A percentile compares a stretch with the other conserved stretches of the same genome.
These are phyloP conservation scores for Syzygium aqueum DNA, from an alignment of 345 rosid species.

Conservation along the genomic window DNA sequence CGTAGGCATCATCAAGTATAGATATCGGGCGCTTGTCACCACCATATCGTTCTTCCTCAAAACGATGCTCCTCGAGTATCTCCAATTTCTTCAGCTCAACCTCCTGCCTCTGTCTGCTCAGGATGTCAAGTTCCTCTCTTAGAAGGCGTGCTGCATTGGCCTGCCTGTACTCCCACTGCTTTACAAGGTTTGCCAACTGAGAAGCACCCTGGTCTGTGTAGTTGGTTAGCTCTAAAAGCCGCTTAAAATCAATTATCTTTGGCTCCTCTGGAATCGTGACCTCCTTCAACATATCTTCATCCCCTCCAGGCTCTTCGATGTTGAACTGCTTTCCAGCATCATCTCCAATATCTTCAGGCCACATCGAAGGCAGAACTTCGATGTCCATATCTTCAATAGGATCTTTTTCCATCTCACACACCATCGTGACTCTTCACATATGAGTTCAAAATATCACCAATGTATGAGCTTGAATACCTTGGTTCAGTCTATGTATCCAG, in stretches of 20 bases:
- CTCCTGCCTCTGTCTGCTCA: constrained; percentile 68
- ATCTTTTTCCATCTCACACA: constrained; percentile 51
- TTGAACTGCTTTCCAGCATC: constrained; percentile 80
- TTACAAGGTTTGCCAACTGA: constrained; percentile 73
- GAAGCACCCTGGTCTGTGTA: constrained; percentile 71
- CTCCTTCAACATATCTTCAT: constrained; percentile 84
- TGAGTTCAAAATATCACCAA: neutral
- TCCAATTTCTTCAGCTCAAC: constrained; percentile 75
- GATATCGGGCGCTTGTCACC: constrained; percentile 54
- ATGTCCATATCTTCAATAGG: constrained; percentile 73
- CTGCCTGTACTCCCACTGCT: constrained; percentile 82
- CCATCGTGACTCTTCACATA: constrained; percentile 17
- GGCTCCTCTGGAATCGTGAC: constrained; percentile 47
- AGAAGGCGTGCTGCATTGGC: constrained; percentile 70
- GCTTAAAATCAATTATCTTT: constrained; percentile 53
- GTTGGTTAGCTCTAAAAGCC: constrained; percentile 44
- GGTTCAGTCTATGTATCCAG: neutral
- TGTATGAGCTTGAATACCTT: neutral
- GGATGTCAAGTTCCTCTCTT: constrained; percentile 72
- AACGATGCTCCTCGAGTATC: constrained; percentile 79
- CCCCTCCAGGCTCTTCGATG: constrained; percentile 67
- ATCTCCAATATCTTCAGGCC: constrained; percentile 80
- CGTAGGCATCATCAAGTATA: constrained; percentile 42
- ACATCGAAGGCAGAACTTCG: constrained; percentile 80
- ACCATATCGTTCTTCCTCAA: constrained; percentile 50